Conservation (phyloP, 371 early-diverging fungal genomes). For the Lichtheimia hyalospora region DNA sequence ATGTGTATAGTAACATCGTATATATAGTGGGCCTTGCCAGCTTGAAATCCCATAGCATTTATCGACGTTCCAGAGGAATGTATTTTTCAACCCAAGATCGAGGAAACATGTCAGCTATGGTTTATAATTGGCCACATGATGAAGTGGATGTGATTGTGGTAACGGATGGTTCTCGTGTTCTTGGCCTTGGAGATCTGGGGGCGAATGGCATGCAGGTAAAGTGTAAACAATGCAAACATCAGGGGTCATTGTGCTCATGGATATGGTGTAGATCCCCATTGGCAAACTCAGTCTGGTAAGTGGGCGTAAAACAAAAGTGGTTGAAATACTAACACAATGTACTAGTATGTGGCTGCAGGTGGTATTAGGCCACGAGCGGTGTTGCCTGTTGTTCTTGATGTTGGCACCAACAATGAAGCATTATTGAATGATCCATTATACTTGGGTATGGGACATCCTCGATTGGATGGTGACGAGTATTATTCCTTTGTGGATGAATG, state of each 20-base stretch:
- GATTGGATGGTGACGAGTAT: conserved; percentile 60
- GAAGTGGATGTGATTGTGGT: conserved; percentile 68
- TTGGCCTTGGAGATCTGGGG: conserved; percentile 64
- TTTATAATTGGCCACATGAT: conserved; percentile 58
- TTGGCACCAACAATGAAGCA: conserved; percentile 65
- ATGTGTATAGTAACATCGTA: background rate
- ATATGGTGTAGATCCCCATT: conserved; percentile 33
- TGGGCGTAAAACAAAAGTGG: no score
- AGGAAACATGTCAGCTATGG: conserved; percentile 62
- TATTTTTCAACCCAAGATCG: conserved; percentile 62
- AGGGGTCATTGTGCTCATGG: no score
- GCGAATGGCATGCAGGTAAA: conserved; percentile 64
- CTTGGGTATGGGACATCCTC: conserved; percentile 65
- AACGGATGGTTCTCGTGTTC: conserved; percentile 67
- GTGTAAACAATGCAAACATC: background rate
- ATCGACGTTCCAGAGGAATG: conserved; percentile 66
- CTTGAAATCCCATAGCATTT: conserved; percentile 59
- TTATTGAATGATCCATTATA: conserved; percentile 64
- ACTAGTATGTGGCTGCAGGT: conserved; percentile 62
- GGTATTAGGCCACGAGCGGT: conserved; percentile 67
- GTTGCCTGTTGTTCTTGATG: conserved; percentile 65
- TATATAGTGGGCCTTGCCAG: conserved; percentile 47
- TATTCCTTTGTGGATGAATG: conserved; percentile 69
- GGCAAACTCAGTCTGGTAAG: conserved; percentile 65
- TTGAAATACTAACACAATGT: no score